Evolutionary conservation across 768 basidiomycete genomes (phyloP).

Genomic region (Kwoniella pini): DNA sequence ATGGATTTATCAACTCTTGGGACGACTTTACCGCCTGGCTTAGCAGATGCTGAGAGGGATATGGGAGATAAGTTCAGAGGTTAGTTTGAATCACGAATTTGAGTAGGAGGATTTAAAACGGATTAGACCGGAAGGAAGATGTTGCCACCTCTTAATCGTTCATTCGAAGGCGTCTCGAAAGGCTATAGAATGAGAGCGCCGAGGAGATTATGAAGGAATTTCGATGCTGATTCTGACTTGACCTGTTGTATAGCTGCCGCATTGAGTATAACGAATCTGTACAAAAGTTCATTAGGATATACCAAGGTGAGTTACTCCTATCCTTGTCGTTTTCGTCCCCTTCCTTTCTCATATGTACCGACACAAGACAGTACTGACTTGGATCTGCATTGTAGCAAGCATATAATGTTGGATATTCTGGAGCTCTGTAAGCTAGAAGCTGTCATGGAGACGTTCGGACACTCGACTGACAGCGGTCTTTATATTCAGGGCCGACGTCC

Average conservation of each 20-base stretch:
- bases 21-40: constrained; percentile 39
- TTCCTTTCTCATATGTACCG: neutral
- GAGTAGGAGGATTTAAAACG: neutral
- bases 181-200: neutral
- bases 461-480: too few species aligned
- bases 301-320: constrained; percentile 37
- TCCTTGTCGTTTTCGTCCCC: neutral
- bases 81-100: constrained; percentile 16
- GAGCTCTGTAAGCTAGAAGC: constrained; percentile 39
- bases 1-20: constrained; percentile 47
- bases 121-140: neutral
- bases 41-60: constrained; percentile 49
- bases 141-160: too few species aligned
- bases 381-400: constrained; percentile 31
- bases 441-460: too few species aligned
- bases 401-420: constrained; percentile 44
- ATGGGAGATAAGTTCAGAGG: constrained; percentile 52
- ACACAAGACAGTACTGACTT: too few species aligned
- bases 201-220: neutral
- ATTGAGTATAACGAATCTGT: constrained; percentile 48
- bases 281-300: constrained; percentile 41
- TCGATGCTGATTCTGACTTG: neutral
- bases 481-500: constrained; percentile 43
- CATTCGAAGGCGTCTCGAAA: neutral
- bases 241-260: constrained; percentile 33